These are phyloP conservation scores for Lagenaria siceraria DNA, from an alignment of 306 rosid genomes.

Conservation along the genomic window DNA sequence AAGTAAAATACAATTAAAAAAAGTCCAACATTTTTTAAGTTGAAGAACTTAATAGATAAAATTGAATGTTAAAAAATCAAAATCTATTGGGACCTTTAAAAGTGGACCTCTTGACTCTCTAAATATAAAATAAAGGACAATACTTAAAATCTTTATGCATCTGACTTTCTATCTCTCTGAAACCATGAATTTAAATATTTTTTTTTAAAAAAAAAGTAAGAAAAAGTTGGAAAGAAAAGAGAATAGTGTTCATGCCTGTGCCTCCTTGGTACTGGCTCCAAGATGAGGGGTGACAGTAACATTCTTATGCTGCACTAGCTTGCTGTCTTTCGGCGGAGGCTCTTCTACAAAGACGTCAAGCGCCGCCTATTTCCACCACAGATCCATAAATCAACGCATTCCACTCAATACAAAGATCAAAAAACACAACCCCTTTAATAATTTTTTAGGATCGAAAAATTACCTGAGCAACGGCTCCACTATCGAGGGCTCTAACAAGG, in stretches of 20 bases:
- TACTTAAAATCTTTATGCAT: too few species aligned
- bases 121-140: too few species aligned
- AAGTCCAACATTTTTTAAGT: too few species aligned
- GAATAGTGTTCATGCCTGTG: conserved; percentile 40
- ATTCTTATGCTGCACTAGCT: conserved; percentile 66
- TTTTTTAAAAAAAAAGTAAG: too few species aligned
- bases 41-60: too few species aligned
- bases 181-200: too few species aligned
- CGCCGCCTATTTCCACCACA: conserved; percentile 47
- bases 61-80: too few species aligned
- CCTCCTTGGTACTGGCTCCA: conserved; percentile 98
- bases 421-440: not conserved
- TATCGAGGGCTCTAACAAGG: conserved; percentile 58
- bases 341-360: conserved; percentile 83
- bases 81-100: too few species aligned
- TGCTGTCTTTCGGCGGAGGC: conserved; percentile 73
- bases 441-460: not conserved
- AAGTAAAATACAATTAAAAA: too few species aligned
- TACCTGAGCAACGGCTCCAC: conserved; percentile 85
- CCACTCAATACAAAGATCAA: not conserved
- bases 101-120: too few species aligned
- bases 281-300: conserved; percentile 86
- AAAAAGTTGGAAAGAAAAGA: not conserved
- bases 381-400: not conserved
- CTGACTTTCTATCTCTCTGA: too few species aligned